These are phyloP conservation scores for Phialophora verrucosa DNA, from an alignment of 2,329 filamentous ascomycete genomes.

Conservation along the genomic window DNA sequence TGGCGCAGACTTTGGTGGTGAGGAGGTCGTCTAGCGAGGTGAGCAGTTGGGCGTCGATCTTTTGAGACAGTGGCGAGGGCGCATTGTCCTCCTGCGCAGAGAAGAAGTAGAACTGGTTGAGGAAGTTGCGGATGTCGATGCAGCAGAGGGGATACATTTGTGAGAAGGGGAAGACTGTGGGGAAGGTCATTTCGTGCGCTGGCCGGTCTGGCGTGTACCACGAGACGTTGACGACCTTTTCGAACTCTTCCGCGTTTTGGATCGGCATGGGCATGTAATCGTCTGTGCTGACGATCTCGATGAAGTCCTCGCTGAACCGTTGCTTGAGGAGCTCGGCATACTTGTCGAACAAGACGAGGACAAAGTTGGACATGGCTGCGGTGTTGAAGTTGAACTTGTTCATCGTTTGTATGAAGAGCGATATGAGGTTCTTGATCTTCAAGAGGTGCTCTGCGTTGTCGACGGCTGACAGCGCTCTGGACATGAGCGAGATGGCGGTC, in stretches of 20 bases:
- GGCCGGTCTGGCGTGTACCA: conserved; percentile 90
- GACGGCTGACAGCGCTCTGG: conserved; percentile 77
- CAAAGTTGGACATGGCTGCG: conserved; percentile 76
- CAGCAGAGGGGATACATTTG: conserved; percentile 99
- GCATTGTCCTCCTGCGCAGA: conserved; percentile 89
- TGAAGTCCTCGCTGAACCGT: conserved; percentile 93
- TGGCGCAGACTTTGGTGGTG: conserved; percentile 87
- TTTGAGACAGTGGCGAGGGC: conserved; percentile 66
- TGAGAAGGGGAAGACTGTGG: conserved; percentile 94
- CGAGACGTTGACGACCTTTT: conserved; percentile 92
- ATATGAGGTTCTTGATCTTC: conserved; percentile 93
- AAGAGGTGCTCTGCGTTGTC: conserved; percentile 85
- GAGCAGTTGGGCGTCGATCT: conserved; percentile 89
- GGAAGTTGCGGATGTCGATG: conserved; percentile 95
- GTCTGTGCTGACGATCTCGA: conserved; percentile 87
- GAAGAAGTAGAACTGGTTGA: conserved; percentile 98
- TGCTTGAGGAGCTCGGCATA: conserved; percentile 90
- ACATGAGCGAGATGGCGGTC: conserved; percentile 79
- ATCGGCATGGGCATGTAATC: conserved; percentile 99
- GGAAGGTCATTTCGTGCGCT: conserved; percentile 79
- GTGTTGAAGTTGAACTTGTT: conserved; percentile 94
- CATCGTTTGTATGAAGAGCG: conserved; percentile 97
- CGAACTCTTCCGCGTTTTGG: conserved; percentile 85
- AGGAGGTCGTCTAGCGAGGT: conserved; percentile 93
- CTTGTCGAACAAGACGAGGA: conserved; percentile 89